A percentile compares a stretch with the other conserved stretches of the same genome.
Conservation (phyloP, 2,329 filamentous ascomycete species). For the Colletotrichum sp. region DNA sequence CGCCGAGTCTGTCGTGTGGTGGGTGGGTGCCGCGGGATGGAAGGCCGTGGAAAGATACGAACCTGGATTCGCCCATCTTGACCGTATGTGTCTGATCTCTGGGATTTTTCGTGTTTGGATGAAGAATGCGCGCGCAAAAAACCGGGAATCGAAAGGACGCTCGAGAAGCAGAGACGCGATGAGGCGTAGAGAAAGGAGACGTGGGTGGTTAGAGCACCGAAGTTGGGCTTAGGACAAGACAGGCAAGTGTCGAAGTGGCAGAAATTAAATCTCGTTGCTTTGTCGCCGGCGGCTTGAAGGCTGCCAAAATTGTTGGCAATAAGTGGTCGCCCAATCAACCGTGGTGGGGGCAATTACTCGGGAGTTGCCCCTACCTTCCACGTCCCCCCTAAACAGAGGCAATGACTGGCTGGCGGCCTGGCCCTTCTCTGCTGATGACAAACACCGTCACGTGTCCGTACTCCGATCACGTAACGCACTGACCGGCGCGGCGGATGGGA, state of each 20-base stretch:
- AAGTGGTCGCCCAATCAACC: conserved; percentile 45
- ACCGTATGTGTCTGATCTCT: conserved; percentile 7
- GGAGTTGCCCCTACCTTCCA: not conserved
- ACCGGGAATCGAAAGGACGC: conserved; percentile 10
- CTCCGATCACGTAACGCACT: not conserved
- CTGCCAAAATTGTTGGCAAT: conserved; percentile 24
- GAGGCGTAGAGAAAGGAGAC: conserved; percentile 9
- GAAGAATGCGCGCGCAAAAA: conserved; percentile 6
- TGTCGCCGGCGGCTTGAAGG: conserved; percentile 25
- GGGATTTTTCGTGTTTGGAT: not conserved
- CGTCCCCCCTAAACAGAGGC: not conserved
- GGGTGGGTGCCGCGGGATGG: not conserved
- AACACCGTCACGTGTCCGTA: not conserved
- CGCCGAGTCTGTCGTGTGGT: not conserved
- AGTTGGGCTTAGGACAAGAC: conserved; percentile 11
- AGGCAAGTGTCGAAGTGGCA: conserved; percentile 16
- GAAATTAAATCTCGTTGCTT: conserved; percentile 29
- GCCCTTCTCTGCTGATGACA: not conserved
- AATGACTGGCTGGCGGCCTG: not conserved
- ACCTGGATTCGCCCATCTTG: conserved; percentile 72
- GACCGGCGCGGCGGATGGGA: not conserved
- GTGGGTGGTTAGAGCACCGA: not conserved
- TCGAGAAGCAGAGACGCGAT: conserved; percentile 12
- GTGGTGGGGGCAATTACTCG: conserved; percentile 29
- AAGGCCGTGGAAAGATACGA: conserved; percentile 12